A percentile compares a stretch with the other conserved stretches of the same genome.
Conservation (phyloP, 495 filamentous ascomycete genomes). For the Chaetomium tenue region DNA sequence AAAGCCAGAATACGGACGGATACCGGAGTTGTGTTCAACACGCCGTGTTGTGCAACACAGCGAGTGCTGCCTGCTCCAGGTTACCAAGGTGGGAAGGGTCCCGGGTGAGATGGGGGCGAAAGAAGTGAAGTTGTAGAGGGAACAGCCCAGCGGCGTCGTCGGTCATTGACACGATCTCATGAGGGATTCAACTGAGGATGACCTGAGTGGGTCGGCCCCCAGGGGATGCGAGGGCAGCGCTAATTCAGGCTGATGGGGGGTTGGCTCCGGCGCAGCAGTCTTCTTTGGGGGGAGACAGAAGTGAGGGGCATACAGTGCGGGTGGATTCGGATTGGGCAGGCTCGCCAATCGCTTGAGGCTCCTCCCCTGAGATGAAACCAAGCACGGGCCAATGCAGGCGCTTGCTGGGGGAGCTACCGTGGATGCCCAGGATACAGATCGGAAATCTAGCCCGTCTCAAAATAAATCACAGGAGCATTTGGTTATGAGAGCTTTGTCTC, state of each 20-base stretch:
- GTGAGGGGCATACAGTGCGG: constrained; percentile 18
- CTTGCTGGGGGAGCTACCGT: constrained; percentile 33
- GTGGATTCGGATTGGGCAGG: constrained; percentile 31
- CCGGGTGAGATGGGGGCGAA: not conserved
- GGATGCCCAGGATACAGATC: constrained; percentile 2
- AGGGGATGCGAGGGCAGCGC: constrained; percentile 21
- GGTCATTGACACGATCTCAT: not conserved
- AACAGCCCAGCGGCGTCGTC: constrained; percentile 4
- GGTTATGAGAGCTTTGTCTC: constrained; percentile 8
- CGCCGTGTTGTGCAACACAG: constrained; percentile 21
- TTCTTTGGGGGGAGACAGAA: not conserved
- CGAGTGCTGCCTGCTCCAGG: constrained; percentile 14
- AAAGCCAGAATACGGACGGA: constrained; percentile 25
- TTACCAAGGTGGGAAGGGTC: not conserved
- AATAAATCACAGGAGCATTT: constrained; percentile 16
- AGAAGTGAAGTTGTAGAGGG: not conserved
- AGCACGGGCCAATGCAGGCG: constrained; percentile 34
- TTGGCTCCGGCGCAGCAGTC: not conserved
- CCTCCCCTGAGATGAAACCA: constrained; percentile 33
- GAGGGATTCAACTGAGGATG: constrained; percentile 13
- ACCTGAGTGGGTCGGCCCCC: constrained; percentile 11
- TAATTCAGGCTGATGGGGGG: constrained; percentile 34
- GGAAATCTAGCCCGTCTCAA: not conserved
- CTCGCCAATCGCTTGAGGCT: constrained; percentile 31
- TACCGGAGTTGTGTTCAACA: constrained; percentile 18